Evolutionary conservation across 805 yeast genomes (phyloP), one percentile per base, ranked within the genome.

Genomic region (Pachysolen tannophilus): DNA sequence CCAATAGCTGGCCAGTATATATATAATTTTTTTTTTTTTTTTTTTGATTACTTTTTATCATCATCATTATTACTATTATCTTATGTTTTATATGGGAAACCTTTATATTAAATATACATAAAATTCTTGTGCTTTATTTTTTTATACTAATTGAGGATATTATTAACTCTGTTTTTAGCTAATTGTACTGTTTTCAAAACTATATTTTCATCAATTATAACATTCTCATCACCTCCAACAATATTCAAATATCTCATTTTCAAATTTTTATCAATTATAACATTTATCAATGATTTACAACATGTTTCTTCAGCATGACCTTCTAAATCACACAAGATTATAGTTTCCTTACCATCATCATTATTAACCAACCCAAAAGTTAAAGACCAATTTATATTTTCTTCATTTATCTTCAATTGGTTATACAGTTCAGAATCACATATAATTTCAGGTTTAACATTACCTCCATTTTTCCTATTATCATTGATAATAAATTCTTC

Each of bases 221-320:
- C 56, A 10, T 67, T 59, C 21, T 21, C 58, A 2, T 72, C 75
- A 14, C 82, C 80, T 11, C 62, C 49, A 3, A 78, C 50, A 16
- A 65, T 26, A 16, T 32, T 32, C 18, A 37, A 23, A 2, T 31
- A 17, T 19, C 28, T 32, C 9, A 36, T 13, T 8, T 9, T 13
- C 10, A 26, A 28, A 15, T 24, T 15, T 40, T 36, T 38, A 39
- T 40, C 36, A 26, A 45, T 32, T 11, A 77, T 63, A 1, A 75
- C 64, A 16, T 65, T 57, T 11, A 84, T 57, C 14, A 75, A 67
- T 28, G 82, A 73, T 29, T 56, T 57, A 3, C 79, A 65, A 21
- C 77, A 65, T 9, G 62, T 49, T 48, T 85, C 94, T 54, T 86
- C 96, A 5, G 87, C 81, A 41, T 82, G 90, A 10, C 94, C 94